Evolutionary conservation across 768 basidiomycete genomes (phyloP).

Genomic region (Termitomyces sp.): DNA sequence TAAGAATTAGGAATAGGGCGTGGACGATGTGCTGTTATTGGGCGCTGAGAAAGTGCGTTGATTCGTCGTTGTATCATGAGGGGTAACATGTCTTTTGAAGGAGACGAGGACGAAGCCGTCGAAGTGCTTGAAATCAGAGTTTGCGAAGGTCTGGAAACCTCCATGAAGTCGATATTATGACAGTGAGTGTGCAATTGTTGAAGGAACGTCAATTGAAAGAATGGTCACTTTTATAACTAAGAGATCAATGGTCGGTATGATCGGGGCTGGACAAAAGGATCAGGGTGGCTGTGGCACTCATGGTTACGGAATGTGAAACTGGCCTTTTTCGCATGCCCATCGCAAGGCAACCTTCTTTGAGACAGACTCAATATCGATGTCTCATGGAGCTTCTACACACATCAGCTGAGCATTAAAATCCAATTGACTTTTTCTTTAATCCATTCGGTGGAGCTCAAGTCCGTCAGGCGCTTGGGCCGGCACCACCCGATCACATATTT

Average conservation of each 20-base stretch:
- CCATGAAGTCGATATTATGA: conserved; percentile 8
- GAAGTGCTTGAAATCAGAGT: background rate
- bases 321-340: background rate
- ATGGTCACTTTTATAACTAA: background rate
- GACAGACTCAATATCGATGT: background rate
- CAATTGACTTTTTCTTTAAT: background rate
- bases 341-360: background rate
- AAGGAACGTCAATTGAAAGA: background rate
- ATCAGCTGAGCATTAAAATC: too few species aligned
- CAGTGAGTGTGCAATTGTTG: conserved; percentile 1
- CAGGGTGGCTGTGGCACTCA: conserved; percentile 9
- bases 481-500: too few species aligned
- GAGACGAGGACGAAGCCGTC: background rate
- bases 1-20: conserved; percentile 83
- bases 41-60: conserved; percentile 19
- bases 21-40: conserved; percentile 22
- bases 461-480: background rate
- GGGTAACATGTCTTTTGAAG: conserved; percentile 17
- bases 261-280: conserved; percentile 4
- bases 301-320: background rate
- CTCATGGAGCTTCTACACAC: background rate
- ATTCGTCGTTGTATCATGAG: conserved; percentile 13
- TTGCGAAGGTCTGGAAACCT: conserved; percentile 7
- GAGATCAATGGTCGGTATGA: conserved; percentile 2
- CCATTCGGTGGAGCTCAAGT: background rate